Percentiles rank a stretch among this genome's conserved stretches.
Evolutionary conservation across 495 filamentous ascomycete genomes (phyloP).

Genomic region (Trypethelium eluteriae): DNA sequence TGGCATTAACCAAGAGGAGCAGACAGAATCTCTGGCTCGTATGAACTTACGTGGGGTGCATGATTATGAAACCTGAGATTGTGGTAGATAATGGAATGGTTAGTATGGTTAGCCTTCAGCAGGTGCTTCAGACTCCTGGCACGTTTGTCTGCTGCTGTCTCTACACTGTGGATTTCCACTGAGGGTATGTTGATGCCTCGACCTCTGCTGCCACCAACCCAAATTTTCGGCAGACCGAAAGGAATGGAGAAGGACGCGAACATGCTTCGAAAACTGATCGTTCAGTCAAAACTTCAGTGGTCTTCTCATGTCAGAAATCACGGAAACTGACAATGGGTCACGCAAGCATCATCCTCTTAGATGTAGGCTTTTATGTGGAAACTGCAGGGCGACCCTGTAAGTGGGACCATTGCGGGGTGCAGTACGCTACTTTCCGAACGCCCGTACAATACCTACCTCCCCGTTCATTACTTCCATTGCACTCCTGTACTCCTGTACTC

Average conservation of each 20-base stretch:
- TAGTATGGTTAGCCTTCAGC: slow-evolving; percentile 82
- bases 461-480: neutral
- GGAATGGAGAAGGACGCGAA: slow-evolving; percentile 32
- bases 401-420: slow-evolving; percentile 1
- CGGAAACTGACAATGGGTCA: too few relatives aligned
- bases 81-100: slow-evolving; percentile 75
- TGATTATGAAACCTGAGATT: slow-evolving; percentile 80
- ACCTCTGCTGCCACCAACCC: slow-evolving; percentile 17
- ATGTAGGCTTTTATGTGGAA: too few relatives aligned
- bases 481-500: too few relatives aligned
- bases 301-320: neutral
- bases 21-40: neutral
- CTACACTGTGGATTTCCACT: slow-evolving; percentile 67
- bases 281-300: neutral
- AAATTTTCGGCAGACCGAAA: slow-evolving; percentile 15
- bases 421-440: neutral
- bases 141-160: slow-evolving; percentile 67
- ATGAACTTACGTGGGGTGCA: slow-evolving; percentile 59
- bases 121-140: slow-evolving; percentile 82
- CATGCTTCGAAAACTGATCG: neutral
- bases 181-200: slow-evolving; percentile 56
- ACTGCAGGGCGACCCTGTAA: neutral
- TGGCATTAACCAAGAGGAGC: slow-evolving; percentile 16
- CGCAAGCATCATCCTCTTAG: too few relatives aligned
- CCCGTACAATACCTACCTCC: neutral